A percentile compares a stretch with the other conserved stretches of the same genome.
Conservation (phyloP, 306 rosid genomes). For the Fragaria nilgerrensis region DNA sequence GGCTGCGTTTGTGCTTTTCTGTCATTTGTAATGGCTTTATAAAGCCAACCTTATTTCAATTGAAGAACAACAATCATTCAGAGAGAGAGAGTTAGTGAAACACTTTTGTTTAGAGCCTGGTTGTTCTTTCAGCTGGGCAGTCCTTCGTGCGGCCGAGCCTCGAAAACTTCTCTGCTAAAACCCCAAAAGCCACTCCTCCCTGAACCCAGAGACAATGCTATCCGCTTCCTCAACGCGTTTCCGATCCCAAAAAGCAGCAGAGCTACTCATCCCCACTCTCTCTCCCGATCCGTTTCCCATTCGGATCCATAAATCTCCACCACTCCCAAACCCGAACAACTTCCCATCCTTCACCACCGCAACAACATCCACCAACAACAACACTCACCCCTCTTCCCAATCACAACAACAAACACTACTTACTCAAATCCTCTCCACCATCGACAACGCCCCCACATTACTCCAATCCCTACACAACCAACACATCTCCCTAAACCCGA, state of each 20-base stretch:
- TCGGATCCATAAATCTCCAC: conserved; percentile 11
- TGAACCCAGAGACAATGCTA: neutral
- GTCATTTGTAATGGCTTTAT: no score
- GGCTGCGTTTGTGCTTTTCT: no score
- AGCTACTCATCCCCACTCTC: neutral
- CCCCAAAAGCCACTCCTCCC: neutral
- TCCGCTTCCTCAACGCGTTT: conserved; percentile 7
- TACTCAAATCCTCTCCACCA: conserved; percentile 37
- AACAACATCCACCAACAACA: conserved; percentile 27
- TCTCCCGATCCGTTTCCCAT: neutral
- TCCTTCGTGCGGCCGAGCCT: no score
- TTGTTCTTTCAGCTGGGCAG: no score
- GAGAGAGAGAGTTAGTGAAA: no score
- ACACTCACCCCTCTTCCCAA: conserved; percentile 8
- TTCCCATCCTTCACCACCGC: conserved; percentile 23
- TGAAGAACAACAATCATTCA: no score
- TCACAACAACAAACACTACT: conserved; percentile 37
- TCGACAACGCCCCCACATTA: conserved; percentile 41
- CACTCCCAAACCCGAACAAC: neutral
- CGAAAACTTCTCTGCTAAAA: no score
- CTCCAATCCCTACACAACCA: conserved; percentile 42
- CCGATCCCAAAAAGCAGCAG: neutral
- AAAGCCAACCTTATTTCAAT: no score
- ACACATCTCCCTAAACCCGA: conserved; percentile 32
- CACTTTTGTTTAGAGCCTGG: no score